Evolutionary conservation across 805 yeast species (phyloP).

Genomic region (Kurtzmaniella fragi): DNA sequence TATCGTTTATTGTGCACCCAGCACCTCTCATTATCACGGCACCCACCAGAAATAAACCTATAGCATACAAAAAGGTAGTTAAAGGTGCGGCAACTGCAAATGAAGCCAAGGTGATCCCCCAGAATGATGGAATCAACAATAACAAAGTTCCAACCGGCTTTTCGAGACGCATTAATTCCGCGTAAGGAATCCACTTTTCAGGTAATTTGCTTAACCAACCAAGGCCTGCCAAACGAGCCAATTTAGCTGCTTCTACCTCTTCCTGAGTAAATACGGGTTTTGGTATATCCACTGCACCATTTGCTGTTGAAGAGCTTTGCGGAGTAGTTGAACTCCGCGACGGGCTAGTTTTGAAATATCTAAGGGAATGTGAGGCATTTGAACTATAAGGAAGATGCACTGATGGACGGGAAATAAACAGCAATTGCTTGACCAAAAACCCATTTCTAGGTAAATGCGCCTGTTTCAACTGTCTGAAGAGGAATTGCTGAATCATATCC

Average conservation of each 20-base stretch:
- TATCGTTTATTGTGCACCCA: constrained; percentile 93
- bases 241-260: constrained; percentile 47
- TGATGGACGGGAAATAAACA: too few species aligned
- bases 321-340: too few species aligned
- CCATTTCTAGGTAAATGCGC: too few species aligned
- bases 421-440: too few species aligned
- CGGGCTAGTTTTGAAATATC: too few species aligned
- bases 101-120: constrained; percentile 93
- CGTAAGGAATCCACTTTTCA: constrained; percentile 74
- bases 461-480: too few species aligned
- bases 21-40: constrained; percentile 94
- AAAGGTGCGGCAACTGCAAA: constrained; percentile 67
- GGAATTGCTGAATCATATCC: too few species aligned
- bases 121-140: constrained; percentile 76
- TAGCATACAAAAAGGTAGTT: constrained; percentile 52
- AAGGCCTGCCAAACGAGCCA: constrained; percentile 41
- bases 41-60: constrained; percentile 76
- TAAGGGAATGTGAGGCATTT: too few species aligned
- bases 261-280: constrained; percentile 24
- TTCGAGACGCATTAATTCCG: constrained; percentile 86
- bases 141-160: constrained; percentile 95
- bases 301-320: too few species aligned
- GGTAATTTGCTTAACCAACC: constrained; percentile 62
- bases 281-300: background rate
- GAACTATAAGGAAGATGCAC: too few species aligned